phyloP scores from a whole-genome alignment of 768 basidiomycete genomes.

The Leccinum disarticulatum region DNA sequence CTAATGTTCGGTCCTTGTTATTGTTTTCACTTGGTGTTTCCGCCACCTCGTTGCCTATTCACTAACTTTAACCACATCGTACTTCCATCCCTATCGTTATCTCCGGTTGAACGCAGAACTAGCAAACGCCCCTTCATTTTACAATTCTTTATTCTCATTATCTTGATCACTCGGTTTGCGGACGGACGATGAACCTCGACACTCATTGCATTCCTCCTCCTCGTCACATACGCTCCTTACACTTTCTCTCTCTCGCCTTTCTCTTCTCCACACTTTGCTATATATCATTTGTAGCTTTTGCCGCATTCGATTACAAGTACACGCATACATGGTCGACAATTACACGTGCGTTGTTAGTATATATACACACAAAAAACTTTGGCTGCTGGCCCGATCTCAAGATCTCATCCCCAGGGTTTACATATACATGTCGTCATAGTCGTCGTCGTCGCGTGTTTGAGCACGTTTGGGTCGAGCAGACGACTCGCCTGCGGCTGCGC shows the following conservation, averaged over 20 bases:
- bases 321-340: slow-evolving; percentile 11
- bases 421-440: slow-evolving; percentile 28
- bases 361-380: background rate
- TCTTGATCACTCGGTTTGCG: background rate
- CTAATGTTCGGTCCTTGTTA: slow-evolving; percentile 4
- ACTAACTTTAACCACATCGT: background rate
- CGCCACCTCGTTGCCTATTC: background rate
- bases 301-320: slow-evolving; percentile 7
- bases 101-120: background rate
- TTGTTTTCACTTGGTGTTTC: background rate
- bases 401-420: background rate
- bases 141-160: background rate
- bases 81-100: slow-evolving; percentile 9
- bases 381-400: background rate
- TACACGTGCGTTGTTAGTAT: slow-evolving; percentile 7
- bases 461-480: slow-evolving; percentile 10
- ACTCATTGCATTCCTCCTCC: slow-evolving; percentile 9
- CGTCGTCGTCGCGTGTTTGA: slow-evolving; percentile 15
- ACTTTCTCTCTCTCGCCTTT: background rate
- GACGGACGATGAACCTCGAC: slow-evolving; percentile 14
- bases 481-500: background rate
- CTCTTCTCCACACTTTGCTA: background rate
- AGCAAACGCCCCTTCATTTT: slow-evolving; percentile 8
- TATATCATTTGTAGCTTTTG: slow-evolving; percentile 14
- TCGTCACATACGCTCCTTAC: background rate